Percentiles rank a stretch among this genome's conserved stretches.
Evolutionary conservation across 208 protist species (phyloP).

Genomic region (Trypanosomatidae sp.): DNA sequence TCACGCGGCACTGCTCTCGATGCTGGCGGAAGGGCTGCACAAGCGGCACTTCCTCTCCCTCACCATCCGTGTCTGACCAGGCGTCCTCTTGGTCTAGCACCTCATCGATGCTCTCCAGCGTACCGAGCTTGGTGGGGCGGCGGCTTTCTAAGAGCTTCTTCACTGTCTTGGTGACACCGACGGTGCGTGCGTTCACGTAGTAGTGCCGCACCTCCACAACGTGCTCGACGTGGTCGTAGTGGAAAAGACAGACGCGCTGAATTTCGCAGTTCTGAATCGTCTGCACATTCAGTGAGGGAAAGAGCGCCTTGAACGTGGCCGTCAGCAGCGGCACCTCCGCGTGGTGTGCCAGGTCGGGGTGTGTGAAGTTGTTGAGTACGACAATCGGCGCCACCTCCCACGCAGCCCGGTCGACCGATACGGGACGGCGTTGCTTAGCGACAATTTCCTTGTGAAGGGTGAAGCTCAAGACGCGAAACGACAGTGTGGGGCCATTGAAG

Average conservation of each 20-base stretch:
- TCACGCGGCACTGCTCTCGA: slow-evolving; percentile 88
- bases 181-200: slow-evolving; percentile 79
- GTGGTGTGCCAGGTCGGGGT: slow-evolving; percentile 56
- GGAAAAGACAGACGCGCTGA: slow-evolving; percentile 85
- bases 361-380: slow-evolving; percentile 92
- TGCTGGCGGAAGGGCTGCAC: slow-evolving; percentile 86
- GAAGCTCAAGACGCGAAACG: slow-evolving; percentile 89
- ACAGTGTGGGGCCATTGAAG: slow-evolving; percentile 89
- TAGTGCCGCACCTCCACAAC: slow-evolving; percentile 91
- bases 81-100: slow-evolving; percentile 82
- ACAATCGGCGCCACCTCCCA: slow-evolving; percentile 90
- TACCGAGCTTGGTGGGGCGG: slow-evolving; percentile 78
- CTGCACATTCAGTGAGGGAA: slow-evolving; percentile 83
- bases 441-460: slow-evolving; percentile 82
- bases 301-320: slow-evolving; percentile 85
- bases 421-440: slow-evolving; percentile 71
- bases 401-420: slow-evolving; percentile 47
- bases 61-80: slow-evolving; percentile 91
- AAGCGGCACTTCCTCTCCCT: slow-evolving; percentile 90
- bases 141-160: slow-evolving; percentile 90
- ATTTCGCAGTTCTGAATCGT: slow-evolving; percentile 78
- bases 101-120: slow-evolving; percentile 75
- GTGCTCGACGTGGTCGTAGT: slow-evolving; percentile 88
- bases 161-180: slow-evolving; percentile 76
- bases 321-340: slow-evolving; percentile 82